Evolutionary conservation across 495 filamentous ascomycete species (phyloP).

Genomic region (Aeminium ludgeri): DNA sequence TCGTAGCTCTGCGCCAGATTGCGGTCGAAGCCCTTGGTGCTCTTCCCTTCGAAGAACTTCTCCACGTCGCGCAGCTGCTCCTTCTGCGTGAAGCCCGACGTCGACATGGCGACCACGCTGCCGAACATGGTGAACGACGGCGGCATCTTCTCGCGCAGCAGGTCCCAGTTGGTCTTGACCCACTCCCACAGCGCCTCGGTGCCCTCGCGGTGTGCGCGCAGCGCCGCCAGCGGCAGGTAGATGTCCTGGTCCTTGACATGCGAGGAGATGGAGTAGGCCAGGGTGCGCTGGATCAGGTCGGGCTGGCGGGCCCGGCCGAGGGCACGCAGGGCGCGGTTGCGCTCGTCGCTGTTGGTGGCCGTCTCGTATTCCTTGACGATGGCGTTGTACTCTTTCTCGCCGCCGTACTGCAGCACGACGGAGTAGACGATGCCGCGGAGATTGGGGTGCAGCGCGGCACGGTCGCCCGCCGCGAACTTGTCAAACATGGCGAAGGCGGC

Average conservation of each 20-base stretch:
- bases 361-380: constrained; percentile 66
- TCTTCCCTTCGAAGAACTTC: constrained; percentile 63
- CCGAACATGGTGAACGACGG: constrained; percentile 74
- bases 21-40: constrained; percentile 54
- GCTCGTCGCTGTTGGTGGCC: constrained; percentile 83
- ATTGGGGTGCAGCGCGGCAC: constrained; percentile 54
- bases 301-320: constrained; percentile 65
- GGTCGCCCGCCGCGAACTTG: constrained; percentile 50
- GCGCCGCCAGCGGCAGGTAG: constrained; percentile 66
- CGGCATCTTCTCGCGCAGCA: constrained; percentile 59
- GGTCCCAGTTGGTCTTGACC: constrained; percentile 76
- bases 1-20: constrained; percentile 45
- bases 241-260: constrained; percentile 94
- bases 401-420: constrained; percentile 55
- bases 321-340: constrained; percentile 81
- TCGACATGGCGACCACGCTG: constrained; percentile 66
- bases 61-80: constrained; percentile 60
- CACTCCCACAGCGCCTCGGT: constrained; percentile 67
- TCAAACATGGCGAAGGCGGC: constrained; percentile 59
- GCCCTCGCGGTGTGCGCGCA: constrained; percentile 62
- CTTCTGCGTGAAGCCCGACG: constrained; percentile 59
- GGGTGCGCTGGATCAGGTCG: constrained; percentile 63
- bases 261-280: constrained; percentile 54
- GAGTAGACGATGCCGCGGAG: constrained; percentile 52
- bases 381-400: constrained; percentile 61